These are phyloP conservation scores for Melampsora americana DNA, from an alignment of 1,284 basidiomycete species.

Conservation along the genomic window DNA sequence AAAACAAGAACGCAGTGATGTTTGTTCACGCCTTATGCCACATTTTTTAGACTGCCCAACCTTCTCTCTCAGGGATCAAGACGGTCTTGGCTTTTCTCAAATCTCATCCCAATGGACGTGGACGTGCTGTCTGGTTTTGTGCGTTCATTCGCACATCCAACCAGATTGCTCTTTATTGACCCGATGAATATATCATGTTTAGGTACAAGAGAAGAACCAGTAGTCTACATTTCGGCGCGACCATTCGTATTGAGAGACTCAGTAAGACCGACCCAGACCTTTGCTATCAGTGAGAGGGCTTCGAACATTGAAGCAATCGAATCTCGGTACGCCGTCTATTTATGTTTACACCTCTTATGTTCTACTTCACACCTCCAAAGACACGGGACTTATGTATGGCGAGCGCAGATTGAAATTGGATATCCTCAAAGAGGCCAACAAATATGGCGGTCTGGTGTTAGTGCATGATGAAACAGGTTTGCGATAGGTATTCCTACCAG, in stretches of 20 bases:
- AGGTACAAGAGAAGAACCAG: constrained; percentile 64
- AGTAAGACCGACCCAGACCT: constrained; percentile 73
- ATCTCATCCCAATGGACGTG: constrained; percentile 58
- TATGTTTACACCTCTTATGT: not conserved
- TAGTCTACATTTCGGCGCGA: constrained; percentile 86
- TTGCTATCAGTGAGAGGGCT: constrained; percentile 82
- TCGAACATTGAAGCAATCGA: constrained; percentile 96
- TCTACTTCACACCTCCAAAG: not conserved
- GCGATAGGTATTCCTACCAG: constrained; percentile 13
- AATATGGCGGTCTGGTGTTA: constrained; percentile 83
- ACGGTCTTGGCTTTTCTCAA: constrained; percentile 84
- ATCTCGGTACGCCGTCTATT: constrained; percentile 57
- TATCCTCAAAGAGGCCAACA: constrained; percentile 81
- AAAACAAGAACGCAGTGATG: not conserved
- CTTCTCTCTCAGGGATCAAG: constrained; percentile 84
- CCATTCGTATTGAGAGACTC: constrained; percentile 95
- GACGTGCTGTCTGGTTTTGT: constrained; percentile 61
- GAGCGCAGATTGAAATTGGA: constrained; percentile 69
- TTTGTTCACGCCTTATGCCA: not conserved
- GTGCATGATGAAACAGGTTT: constrained; percentile 77
- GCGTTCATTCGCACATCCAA: constrained; percentile 36
- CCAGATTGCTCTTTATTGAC: constrained; percentile 58
- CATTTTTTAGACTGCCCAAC: constrained; percentile 67
- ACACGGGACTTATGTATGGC: not conserved
- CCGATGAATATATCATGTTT: constrained; percentile 54